Evolutionary conservation across 2,329 filamentous ascomycete species (phyloP).

Genomic region (Trichoderma harzianum): DNA sequence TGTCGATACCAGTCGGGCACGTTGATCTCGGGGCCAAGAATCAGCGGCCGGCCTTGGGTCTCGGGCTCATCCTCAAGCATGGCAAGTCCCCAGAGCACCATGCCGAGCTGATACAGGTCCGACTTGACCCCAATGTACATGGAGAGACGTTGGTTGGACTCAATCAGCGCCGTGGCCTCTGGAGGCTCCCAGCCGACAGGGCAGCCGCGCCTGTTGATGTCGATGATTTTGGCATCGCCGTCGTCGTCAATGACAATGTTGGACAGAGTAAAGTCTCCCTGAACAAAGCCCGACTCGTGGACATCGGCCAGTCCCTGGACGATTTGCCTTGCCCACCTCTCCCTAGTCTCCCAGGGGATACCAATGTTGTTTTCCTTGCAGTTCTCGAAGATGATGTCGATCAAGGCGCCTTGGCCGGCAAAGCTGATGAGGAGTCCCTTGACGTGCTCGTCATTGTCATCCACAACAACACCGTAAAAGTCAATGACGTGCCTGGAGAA

Average conservation of each 20-base stretch:
- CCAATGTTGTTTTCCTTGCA: conserved; percentile 54
- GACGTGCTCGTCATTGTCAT: conserved; percentile 78
- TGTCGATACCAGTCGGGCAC: conserved; percentile 77
- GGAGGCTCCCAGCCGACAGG: conserved; percentile 97
- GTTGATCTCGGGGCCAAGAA: conserved; percentile 53
- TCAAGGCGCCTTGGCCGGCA: conserved; percentile 79
- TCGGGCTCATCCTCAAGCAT: conserved; percentile 89
- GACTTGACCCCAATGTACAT: conserved; percentile 99
- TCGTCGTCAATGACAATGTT: conserved; percentile 90
- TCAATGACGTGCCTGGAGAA: conserved; percentile 75
- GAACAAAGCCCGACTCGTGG: conserved; percentile 93
- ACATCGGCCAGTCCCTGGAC: conserved; percentile 86
- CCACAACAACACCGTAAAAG: conserved; percentile 83
- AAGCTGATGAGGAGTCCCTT: conserved; percentile 89
- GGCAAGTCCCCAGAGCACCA: conserved; percentile 93
- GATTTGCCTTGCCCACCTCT: conserved; percentile 89
- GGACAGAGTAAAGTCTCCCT: conserved; percentile 94
- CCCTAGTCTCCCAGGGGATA: conserved; percentile 67
- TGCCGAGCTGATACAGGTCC: conserved; percentile 91
- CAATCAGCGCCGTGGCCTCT: conserved; percentile 79
- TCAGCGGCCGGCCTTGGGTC: conserved; percentile 67
- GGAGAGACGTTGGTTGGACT: conserved; percentile 82
- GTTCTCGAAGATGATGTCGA: conserved; percentile 85
- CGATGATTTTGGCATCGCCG: conserved; percentile 91
- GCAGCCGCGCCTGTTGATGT: conserved; percentile 96